phyloP scores from a whole-genome alignment of 148 eudicot species.

The Rhododendron ferrugineum region DNA sequence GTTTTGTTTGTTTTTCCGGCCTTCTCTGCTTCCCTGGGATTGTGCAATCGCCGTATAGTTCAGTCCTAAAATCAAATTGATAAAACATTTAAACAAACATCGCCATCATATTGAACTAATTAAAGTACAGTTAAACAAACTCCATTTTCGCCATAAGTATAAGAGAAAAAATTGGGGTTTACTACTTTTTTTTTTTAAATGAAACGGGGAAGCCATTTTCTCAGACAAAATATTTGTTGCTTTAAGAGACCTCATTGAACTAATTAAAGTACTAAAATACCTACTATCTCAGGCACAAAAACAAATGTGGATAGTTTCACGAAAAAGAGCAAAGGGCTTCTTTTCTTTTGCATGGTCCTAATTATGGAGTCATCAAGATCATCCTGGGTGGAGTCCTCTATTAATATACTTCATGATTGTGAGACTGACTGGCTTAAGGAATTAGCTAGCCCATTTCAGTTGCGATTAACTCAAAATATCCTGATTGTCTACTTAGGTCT shows the following conservation, averaged over 20 bases:
- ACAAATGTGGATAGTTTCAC: neutral
- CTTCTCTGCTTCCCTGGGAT: neutral
- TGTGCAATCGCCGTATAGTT: neutral
- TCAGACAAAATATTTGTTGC: neutral
- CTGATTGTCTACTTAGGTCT: too few species aligned
- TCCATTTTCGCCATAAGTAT: neutral
- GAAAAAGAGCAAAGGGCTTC: neutral
- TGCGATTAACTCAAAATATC: neutral
- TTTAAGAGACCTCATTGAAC: neutral
- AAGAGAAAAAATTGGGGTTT: neutral
- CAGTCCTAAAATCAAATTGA: neutral
- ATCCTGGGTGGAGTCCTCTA: neutral
- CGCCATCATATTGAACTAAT: too few species aligned
- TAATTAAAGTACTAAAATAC: neutral
- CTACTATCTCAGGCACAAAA: neutral
- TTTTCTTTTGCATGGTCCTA: neutral
- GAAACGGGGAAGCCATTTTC: neutral
- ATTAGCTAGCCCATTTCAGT: neutral
- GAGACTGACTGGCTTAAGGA: neutral
- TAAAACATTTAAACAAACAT: neutral
- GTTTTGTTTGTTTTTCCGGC: neutral
- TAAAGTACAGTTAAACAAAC: too few species aligned
- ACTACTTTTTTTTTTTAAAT: too few species aligned
- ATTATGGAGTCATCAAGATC: neutral
- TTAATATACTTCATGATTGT: neutral